A percentile compares a stretch with the other conserved stretches of the same genome.
phyloP scores from a whole-genome alignment of 169 alveolate genomes.

The Eimeria tenella region DNA sequence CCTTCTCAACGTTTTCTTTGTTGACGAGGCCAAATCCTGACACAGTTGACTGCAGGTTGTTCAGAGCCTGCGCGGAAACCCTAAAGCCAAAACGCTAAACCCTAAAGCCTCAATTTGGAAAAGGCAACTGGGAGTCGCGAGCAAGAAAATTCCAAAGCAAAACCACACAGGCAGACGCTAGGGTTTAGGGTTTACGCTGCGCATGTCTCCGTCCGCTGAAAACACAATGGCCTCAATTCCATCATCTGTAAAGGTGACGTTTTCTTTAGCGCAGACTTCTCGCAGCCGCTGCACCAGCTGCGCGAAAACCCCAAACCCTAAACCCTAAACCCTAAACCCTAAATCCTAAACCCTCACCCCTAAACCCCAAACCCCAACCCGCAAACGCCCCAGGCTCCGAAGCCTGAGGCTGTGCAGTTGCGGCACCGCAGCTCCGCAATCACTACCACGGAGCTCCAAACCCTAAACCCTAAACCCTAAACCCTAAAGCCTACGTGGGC shows the following conservation, averaged over 20 bases:
- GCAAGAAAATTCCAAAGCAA: background rate
- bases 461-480: background rate
- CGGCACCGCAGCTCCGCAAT: too few relatives aligned
- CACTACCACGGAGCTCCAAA: background rate
- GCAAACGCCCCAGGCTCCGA: too few relatives aligned
- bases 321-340: background rate
- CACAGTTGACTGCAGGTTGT: conserved; percentile 97
- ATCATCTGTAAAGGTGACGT: conserved; percentile 86
- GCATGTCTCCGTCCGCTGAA: conserved; percentile 97
- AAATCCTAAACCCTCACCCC: background rate
- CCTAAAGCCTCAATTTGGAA: conserved; percentile 49
- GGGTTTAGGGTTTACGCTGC: conserved; percentile 81
- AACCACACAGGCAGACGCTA: background rate
- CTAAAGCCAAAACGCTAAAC: background rate
- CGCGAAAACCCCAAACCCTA: background rate
- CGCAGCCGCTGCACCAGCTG: conserved; percentile 91
- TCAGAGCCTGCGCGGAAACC: conserved; percentile 91
- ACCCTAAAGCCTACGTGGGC: conserved; percentile 87
- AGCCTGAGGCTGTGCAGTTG: too few relatives aligned
- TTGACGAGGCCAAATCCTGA: conserved; percentile 96
- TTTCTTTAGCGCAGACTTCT: conserved; percentile 88
- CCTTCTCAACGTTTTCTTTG: conserved; percentile 97
- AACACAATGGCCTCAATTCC: conserved; percentile 96
- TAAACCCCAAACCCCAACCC: background rate
- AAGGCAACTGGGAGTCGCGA: background rate